Percentiles rank a stretch among this genome's conserved stretches.
These are phyloP conservation scores for Cladobotryum mycophilum DNA, from an alignment of 2,329 filamentous ascomycete genomes.

Conservation along the genomic window DNA sequence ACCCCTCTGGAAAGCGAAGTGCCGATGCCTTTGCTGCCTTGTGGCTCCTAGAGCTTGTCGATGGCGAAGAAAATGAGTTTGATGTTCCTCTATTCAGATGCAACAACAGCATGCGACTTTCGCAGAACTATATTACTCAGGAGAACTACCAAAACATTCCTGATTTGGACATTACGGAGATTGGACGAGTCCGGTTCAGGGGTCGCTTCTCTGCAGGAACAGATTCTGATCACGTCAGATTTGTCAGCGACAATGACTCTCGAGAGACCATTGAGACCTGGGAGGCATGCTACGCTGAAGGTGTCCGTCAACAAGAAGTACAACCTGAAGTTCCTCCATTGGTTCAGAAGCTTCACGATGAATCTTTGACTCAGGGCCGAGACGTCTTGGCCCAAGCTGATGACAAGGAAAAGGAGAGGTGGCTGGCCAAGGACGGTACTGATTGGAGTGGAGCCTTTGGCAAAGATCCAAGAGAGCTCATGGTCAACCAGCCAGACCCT, in stretches of 20 bases:
- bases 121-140: conserved; percentile 88
- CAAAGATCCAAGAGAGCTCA: conserved; percentile 56
- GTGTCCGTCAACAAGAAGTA: conserved; percentile 68
- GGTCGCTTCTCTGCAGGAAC: conserved; percentile 85
- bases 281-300: conserved; percentile 86
- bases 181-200: conserved; percentile 75
- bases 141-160: conserved; percentile 64
- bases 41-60: conserved; percentile 80
- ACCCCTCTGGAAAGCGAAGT: conserved; percentile 60
- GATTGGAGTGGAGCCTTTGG: conserved; percentile 89
- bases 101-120: conserved; percentile 65
- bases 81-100: conserved; percentile 91
- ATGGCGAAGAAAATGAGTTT: conserved; percentile 70
- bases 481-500: conserved; percentile 29
- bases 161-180: conserved; percentile 68
- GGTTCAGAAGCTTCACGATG: conserved; percentile 71
- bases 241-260: conserved; percentile 79
- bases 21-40: conserved; percentile 71
- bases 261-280: conserved; percentile 92
- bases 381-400: conserved; percentile 71
- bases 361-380: conserved; percentile 70
- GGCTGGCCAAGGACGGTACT: conserved; percentile 71
- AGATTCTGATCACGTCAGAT: conserved; percentile 76
- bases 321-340: conserved; percentile 64
- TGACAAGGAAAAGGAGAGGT: conserved; percentile 67